Conservation (phyloP, 768 basidiomycete species). For the Calocybe cyanea region DNA sequence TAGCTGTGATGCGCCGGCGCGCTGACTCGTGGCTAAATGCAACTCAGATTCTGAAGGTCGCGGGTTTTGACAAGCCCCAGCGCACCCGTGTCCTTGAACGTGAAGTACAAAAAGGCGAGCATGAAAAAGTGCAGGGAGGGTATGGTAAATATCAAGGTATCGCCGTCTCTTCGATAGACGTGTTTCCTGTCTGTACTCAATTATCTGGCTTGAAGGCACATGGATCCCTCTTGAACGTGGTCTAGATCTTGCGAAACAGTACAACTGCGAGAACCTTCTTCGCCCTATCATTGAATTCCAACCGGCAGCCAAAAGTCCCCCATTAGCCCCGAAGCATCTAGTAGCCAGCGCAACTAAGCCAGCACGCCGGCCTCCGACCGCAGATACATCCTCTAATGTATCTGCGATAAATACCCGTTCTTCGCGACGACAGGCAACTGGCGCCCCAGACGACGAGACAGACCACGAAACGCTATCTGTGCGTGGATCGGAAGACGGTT, state of each 20-base stretch:
- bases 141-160: constrained; percentile 99
- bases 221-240: constrained; percentile 98
- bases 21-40: constrained; percentile 98
- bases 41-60: constrained; percentile 98
- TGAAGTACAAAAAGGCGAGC: constrained; percentile 97
- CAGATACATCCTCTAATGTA: constrained; percentile 28
- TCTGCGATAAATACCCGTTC: constrained; percentile 56
- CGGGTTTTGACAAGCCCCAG: constrained; percentile 98
- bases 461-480: constrained; percentile 63
- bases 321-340: constrained; percentile 93
- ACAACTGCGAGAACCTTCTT: constrained; percentile 83
- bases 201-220: constrained; percentile 57
- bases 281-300: constrained; percentile 94
- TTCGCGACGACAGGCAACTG: constrained; percentile 48
- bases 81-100: constrained; percentile 95
- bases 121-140: constrained; percentile 99
- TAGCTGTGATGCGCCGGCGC: constrained; percentile 97
- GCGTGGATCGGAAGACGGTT: constrained; percentile 80
- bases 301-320: constrained; percentile 86
- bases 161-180: constrained; percentile 20
- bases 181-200: constrained; percentile 11
- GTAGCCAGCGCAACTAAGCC: constrained; percentile 66
- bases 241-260: constrained; percentile 81
- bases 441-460: constrained; percentile 51
- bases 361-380: constrained; percentile 39